These are phyloP conservation scores for Sclerospora graminicola DNA, from an alignment of 352 stramenopile species.

Conservation along the genomic window DNA sequence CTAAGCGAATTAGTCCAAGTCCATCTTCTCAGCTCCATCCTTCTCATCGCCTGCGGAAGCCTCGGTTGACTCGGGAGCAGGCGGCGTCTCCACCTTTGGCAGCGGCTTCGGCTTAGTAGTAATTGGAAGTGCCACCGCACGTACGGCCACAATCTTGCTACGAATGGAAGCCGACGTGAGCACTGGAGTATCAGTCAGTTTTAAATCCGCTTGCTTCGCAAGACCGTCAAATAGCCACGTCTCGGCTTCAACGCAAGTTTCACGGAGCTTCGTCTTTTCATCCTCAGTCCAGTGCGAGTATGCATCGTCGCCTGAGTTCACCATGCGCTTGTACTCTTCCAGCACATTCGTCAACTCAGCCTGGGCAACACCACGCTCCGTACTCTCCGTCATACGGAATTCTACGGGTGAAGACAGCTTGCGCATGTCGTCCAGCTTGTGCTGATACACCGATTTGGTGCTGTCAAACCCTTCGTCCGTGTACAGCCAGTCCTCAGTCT, in stretches of 20 bases:
- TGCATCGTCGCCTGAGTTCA: slow-evolving; percentile 88
- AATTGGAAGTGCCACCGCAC: slow-evolving; percentile 86
- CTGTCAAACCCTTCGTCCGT: slow-evolving; percentile 98
- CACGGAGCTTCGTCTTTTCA: slow-evolving; percentile 90
- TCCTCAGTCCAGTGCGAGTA: slow-evolving; percentile 95
- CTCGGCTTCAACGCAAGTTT: slow-evolving; percentile 82
- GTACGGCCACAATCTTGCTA: slow-evolving; percentile 86
- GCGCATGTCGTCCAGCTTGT: slow-evolving; percentile 92
- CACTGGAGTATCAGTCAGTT: slow-evolving; percentile 82
- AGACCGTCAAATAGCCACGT: slow-evolving; percentile 95
- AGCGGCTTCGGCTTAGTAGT: slow-evolving; percentile 94
- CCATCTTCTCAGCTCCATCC: slow-evolving; percentile 71
- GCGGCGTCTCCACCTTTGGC: slow-evolving; percentile 64
- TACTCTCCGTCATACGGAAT: slow-evolving; percentile 86
- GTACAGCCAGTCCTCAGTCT: slow-evolving; percentile 98
- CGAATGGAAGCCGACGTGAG: slow-evolving; percentile 87
- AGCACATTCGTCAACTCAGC: slow-evolving; percentile 87
- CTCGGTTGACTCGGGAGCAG: slow-evolving; percentile 33
- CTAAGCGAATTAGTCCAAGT: slow-evolving; percentile 54
- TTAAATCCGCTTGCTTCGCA: slow-evolving; percentile 88
- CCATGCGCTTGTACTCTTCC: slow-evolving; percentile 93
- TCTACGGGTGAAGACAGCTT: slow-evolving; percentile 90
- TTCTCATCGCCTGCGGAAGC: slow-evolving; percentile 22
- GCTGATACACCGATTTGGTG: slow-evolving; percentile 94
- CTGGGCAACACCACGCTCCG: slow-evolving; percentile 81